Conservation (phyloP, 306 rosid species). For the Acacia confusa region DNA sequence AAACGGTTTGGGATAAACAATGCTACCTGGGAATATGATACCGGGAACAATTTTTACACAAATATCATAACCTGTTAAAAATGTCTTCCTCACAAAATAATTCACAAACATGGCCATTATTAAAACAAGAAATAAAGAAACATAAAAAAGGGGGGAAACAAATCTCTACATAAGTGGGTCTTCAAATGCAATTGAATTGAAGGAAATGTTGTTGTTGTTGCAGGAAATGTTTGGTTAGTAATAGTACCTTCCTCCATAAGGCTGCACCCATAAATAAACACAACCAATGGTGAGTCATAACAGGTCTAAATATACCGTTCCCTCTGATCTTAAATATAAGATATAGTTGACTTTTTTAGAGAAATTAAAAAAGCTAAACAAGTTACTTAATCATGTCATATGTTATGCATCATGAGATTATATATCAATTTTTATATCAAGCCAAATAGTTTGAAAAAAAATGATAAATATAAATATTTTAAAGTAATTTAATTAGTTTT, state of each 20-base stretch:
- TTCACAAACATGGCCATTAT: constrained; percentile 18
- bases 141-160: neutral
- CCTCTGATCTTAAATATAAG: too few relatives aligned
- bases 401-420: too few relatives aligned
- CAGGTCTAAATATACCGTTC: neutral
- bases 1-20: neutral
- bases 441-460: too few relatives aligned
- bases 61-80: constrained; percentile 8
- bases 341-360: too few relatives aligned
- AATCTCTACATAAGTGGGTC: constrained; percentile 33
- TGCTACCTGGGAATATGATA: constrained; percentile 1
- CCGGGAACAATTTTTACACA: constrained; percentile 29
- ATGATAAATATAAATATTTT: too few relatives aligned
- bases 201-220: neutral
- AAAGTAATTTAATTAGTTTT: too few relatives aligned
- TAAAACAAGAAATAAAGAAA: neutral
- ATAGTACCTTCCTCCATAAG: constrained; percentile 56
- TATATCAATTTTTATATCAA: too few relatives aligned
- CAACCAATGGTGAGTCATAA: neutral
- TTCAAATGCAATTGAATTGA: constrained; percentile 9
- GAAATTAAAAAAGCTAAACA: too few relatives aligned
- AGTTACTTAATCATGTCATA: too few relatives aligned
- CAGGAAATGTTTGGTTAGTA: constrained; percentile 25
- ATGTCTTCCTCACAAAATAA: constrained; percentile 29
- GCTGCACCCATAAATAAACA: constrained; percentile 49